Base-by-base conservation (phyloP, 345 rosid genomes). In the Erodium maritimum region DNA sequence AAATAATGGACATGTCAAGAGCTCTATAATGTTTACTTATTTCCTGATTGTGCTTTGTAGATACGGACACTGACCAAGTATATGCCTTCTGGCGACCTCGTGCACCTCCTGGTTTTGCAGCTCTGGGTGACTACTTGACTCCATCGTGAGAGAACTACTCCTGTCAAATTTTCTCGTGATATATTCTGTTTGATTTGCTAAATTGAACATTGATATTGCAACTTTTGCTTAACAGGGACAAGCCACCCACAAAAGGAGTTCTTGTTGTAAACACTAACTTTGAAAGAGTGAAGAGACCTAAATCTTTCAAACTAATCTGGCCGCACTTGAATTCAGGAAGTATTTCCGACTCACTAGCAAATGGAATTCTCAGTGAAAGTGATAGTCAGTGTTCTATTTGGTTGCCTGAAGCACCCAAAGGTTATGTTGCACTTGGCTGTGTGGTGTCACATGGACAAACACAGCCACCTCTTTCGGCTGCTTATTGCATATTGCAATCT, bases 31-130 rank as follows among this genome's bases (percentile, higher is more conserved):
- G 48, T 10, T 42, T 10, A 42, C 48, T 7, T 42, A 16, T 10
- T 42, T 10, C 14, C 48, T 42, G 11, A 29, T 42, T 42, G 48
- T 54, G 19, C 60, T 58, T 66, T 72, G 69, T 86, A 93, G 99
- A 80, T 75, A 74, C 79, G 14, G 17, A 57, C 52, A 78, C 61
- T 66, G 91, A 81, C 59, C 96, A 82, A 59, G 69, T 75, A 55
- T 83, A 79, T 77, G 78, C 85, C 54, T 89, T 93, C 63, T 93
- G 99, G 99, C 82, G 89, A 68, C 94, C 99, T 45, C 81, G 70
- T 70, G 95, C 95, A 50, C 96, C 99, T 12, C 88, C 93, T 52
- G 96, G 99, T 52, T 93, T 85, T 93, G 95, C 94, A 50, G 77
- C 87, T 67, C 94, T 93, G 59, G 95, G 99, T 61, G 99, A 93